phyloP scores from a whole-genome alignment of 352 stramenopile species.

The Blastocystis sp. region DNA sequence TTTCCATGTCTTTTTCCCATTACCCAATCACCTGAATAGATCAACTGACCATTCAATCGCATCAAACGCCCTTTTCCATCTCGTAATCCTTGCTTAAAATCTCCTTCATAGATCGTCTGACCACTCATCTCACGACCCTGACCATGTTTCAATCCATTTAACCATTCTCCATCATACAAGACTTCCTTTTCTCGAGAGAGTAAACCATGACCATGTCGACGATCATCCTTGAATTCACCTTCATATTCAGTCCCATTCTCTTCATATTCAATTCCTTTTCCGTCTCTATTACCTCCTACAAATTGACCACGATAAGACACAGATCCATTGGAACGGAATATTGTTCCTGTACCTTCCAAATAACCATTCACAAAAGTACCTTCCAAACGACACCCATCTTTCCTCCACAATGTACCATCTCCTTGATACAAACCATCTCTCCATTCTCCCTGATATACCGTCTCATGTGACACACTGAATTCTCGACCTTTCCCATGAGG shows the following conservation, averaged over 20 bases:
- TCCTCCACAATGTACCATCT: slow-evolving; percentile 16
- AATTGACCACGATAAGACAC: slow-evolving; percentile 1
- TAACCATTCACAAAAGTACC: neutral
- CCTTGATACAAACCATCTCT: neutral
- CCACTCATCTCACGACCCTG: slow-evolving; percentile 22
- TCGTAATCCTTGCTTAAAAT: slow-evolving; percentile 7
- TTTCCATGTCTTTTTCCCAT: slow-evolving; percentile 46
- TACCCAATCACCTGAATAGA: slow-evolving; percentile 41
- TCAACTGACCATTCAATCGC: slow-evolving; percentile 3
- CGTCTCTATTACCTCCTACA: neutral
- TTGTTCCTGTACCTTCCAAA: neutral
- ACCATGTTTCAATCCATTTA: slow-evolving; percentile 13
- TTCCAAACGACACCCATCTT: neutral
- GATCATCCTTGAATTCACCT: neutral
- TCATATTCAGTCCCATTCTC: neutral
- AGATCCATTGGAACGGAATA: neutral
- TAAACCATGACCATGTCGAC: slow-evolving; percentile 24
- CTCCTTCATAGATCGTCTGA: neutral
- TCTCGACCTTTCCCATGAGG: slow-evolving; percentile 16
- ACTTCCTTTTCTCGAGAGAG: neutral
- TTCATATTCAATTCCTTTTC: slow-evolving; percentile 30
- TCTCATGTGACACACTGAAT: slow-evolving; percentile 10
- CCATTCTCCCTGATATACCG: slow-evolving; percentile 49
- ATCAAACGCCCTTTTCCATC: slow-evolving; percentile 25
- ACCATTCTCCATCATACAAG: slow-evolving; percentile 42